Evolutionary conservation across 257 asterid genomes (phyloP).

Genomic region (Solanum megistacrolobum): DNA sequence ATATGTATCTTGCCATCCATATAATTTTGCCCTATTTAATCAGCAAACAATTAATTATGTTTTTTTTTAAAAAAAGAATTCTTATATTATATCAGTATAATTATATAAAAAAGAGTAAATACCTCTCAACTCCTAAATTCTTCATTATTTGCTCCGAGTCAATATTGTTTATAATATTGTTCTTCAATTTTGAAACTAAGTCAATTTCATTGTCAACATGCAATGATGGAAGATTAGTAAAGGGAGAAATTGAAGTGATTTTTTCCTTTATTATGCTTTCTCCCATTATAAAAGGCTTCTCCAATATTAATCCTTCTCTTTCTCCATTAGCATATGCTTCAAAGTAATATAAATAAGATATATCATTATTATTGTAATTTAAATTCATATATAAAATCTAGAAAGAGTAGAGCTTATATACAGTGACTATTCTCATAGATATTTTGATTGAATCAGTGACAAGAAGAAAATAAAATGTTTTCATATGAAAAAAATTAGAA

Average conservation of each 20-base stretch:
- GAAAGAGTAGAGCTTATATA: not conserved
- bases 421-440: not conserved
- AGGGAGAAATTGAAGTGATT: not conserved
- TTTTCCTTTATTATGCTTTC: not conserved
- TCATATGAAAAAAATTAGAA: too few relatives aligned
- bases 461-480: too few relatives aligned
- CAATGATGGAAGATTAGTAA: not conserved
- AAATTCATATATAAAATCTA: not conserved
- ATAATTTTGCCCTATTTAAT: slow-evolving; percentile 12
- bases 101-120: not conserved
- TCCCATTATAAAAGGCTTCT: not conserved
- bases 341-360: not conserved
- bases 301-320: not conserved
- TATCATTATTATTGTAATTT: not conserved
- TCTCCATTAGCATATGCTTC: not conserved
- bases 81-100: too few relatives aligned
- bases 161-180: not conserved
- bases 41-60: not conserved
- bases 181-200: not conserved
- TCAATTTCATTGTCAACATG: not conserved
- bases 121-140: not conserved
- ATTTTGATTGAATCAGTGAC: too few relatives aligned
- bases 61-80: too few relatives aligned
- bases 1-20: slow-evolving; percentile 38
- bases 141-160: not conserved